Evolutionary conservation across 2,329 filamentous ascomycete species (phyloP).

Genomic region (Trichoderma pleuroti): DNA sequence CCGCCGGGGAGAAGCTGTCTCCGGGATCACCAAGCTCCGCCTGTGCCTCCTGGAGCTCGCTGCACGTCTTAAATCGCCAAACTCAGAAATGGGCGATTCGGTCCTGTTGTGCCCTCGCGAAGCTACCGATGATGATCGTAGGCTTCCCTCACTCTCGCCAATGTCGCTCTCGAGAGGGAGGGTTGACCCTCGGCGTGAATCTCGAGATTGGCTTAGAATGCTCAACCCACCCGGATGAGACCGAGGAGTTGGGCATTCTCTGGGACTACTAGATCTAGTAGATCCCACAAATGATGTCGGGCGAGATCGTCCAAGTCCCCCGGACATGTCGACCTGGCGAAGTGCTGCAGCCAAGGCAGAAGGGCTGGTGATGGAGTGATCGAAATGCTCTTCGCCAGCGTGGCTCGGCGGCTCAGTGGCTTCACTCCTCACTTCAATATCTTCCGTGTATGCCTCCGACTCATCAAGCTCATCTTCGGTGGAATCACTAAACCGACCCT

Average conservation of each 20-base stretch:
- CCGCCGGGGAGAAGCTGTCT: slow-evolving; percentile 73
- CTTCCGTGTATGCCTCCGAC: slow-evolving; percentile 17
- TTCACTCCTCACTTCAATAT: slow-evolving; percentile 34
- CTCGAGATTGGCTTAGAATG: slow-evolving; percentile 53
- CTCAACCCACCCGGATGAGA: slow-evolving; percentile 66
- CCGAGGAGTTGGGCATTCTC: slow-evolving; percentile 84
- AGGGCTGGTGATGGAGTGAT: slow-evolving; percentile 34
- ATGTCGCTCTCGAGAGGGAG: slow-evolving; percentile 79
- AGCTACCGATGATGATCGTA: slow-evolving; percentile 73
- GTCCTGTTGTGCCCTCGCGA: slow-evolving; percentile 66
- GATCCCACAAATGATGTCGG: slow-evolving; percentile 59
- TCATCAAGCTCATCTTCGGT: slow-evolving; percentile 55
- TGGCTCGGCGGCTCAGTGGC: slow-evolving; percentile 29
- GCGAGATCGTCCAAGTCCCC: slow-evolving; percentile 40
- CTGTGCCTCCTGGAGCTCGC: slow-evolving; percentile 81
- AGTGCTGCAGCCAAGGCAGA: slow-evolving; percentile 57
- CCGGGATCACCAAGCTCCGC: slow-evolving; percentile 77
- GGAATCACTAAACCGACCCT: slow-evolving; percentile 80
- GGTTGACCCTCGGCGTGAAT: slow-evolving; percentile 69
- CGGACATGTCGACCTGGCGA: slow-evolving; percentile 36
- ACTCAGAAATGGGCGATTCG: slow-evolving; percentile 87
- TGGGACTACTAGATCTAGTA: slow-evolving; percentile 83
- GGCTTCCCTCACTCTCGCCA: slow-evolving; percentile 82
- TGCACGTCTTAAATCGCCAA: slow-evolving; percentile 69
- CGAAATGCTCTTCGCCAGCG: slow-evolving; percentile 48